Conservation (phyloP, 2,329 filamentous ascomycete genomes). For the Zopfia rhizophila region DNA sequence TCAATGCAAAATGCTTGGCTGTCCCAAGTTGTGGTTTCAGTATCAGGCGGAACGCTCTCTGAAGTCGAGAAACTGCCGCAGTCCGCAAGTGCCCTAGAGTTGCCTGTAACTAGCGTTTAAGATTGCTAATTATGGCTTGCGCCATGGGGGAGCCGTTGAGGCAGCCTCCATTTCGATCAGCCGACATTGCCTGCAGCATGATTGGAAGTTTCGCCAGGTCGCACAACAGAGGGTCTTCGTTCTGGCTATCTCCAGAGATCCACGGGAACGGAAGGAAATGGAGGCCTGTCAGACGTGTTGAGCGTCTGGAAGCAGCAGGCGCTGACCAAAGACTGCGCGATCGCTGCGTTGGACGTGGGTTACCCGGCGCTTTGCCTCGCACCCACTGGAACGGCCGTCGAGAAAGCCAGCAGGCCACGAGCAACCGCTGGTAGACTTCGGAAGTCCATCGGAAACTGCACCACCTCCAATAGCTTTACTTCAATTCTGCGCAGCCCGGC, state of each 20-base stretch:
- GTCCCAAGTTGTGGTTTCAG: constrained; percentile 15
- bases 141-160: constrained; percentile 4
- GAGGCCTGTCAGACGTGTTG: constrained; percentile 8
- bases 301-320: constrained; percentile 12
- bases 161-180: neutral
- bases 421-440: neutral
- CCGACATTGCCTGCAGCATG: neutral
- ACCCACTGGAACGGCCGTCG: constrained; percentile 1
- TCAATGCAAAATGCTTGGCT: constrained; percentile 33
- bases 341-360: neutral
- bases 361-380: constrained; percentile 7
- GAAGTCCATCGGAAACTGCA: too few species aligned
- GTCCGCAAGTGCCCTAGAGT: neutral
- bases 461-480: too few species aligned
- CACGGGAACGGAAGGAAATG: constrained; percentile 14
- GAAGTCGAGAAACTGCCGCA: constrained; percentile 1
- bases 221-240: constrained; percentile 12
- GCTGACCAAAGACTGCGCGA: constrained; percentile 2
- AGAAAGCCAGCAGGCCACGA: neutral
- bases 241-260: constrained; percentile 13
- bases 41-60: constrained; percentile 13
- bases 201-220: constrained; percentile 8
- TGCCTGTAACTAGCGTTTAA: constrained; percentile 2
- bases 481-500: too few species aligned
- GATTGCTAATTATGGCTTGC: constrained; percentile 24